Evolutionary conservation across 805 yeast genomes (phyloP), one percentile per base, ranked within the genome.

Genomic region (Clavispora carvajalis): DNA sequence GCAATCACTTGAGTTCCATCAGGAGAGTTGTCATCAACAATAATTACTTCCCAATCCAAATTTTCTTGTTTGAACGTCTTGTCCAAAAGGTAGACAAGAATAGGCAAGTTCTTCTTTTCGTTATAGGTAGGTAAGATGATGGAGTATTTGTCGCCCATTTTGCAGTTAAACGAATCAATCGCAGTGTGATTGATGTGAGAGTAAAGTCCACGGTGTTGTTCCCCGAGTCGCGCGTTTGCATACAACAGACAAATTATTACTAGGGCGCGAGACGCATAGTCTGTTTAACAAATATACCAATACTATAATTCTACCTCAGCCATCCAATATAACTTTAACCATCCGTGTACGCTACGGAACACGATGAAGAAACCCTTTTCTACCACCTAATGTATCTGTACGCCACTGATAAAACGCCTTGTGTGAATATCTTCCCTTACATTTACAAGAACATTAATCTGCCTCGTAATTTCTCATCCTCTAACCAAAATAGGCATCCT

Each of bases 1-100:
- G 88, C 89, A 38, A 82, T 73, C 12, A 76, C 82, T 58, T 82
- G 90, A 16, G 91, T 83, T 7, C 91, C 91, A 59, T 83, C 91
- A 33, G 91, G 91, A 9, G 90, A 82, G 47, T 74, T 78, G 57
- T 83, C 91, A 55, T 83, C 91, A 36, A 83, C 90, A 57, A 83
- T 82, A 42, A 83, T 65, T 16, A 84, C 76, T 59, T 83, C 91
- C 91, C 91, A 83, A 58, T 79, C 71, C 41, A 83, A 59, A 24
- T 74, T 68, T 58, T 73, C 60, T 46, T 69, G 75, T 36, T 67
- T 65, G 69, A 83, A 82, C 13, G 84, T 81, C 60, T 80, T 77
- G 48, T 84, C 83, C 47, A 83, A 65, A 40, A 83, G 71, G 67
- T 84, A 83, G 15, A 80, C 70, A 43, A 83, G 76, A 49, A 83